phyloP scores from a whole-genome alignment of 441 rosid species.

The Manihot esculenta region DNA sequence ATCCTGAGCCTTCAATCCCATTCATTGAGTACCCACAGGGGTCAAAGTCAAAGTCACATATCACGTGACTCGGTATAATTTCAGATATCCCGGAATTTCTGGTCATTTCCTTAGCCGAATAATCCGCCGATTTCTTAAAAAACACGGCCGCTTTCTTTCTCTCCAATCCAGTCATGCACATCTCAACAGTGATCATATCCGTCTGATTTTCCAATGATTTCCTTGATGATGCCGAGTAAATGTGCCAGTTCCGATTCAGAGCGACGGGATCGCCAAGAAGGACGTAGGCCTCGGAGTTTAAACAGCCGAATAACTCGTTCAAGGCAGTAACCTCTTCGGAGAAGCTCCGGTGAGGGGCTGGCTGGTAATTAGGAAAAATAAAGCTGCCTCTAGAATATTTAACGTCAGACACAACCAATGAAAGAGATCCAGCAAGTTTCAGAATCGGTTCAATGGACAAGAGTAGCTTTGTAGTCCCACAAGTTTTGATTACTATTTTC shows the following conservation, averaged over 20 bases:
- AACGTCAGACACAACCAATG: slow-evolving; percentile 47
- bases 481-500: slow-evolving; percentile 79
- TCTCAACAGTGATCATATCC: slow-evolving; percentile 48
- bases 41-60: slow-evolving; percentile 82
- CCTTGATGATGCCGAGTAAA: slow-evolving; percentile 40
- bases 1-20: slow-evolving; percentile 64
- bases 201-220: slow-evolving; percentile 2
- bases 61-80: slow-evolving; percentile 54
- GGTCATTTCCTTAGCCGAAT: slow-evolving; percentile 51
- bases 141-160: slow-evolving; percentile 51
- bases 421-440: slow-evolving; percentile 45
- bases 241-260: slow-evolving; percentile 68
- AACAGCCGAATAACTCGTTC: slow-evolving; percentile 38
- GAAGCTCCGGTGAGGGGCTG: slow-evolving; percentile 78
- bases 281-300: slow-evolving; percentile 53
- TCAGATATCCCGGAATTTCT: slow-evolving; percentile 46
- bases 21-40: slow-evolving; percentile 97
- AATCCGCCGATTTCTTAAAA: slow-evolving; percentile 39
- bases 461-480: slow-evolving; percentile 90
- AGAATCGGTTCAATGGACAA: slow-evolving; percentile 66
- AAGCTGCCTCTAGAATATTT: slow-evolving; percentile 76
- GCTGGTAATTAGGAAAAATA: slow-evolving; percentile 74
- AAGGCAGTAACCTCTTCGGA: slow-evolving; percentile 58
- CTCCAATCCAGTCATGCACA: slow-evolving; percentile 88
- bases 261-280: slow-evolving; percentile 51